A percentile compares a stretch with the other conserved stretches of the same genome.
Conservation (phyloP, 768 basidiomycete species). For the Tephrocybe sp. region DNA sequence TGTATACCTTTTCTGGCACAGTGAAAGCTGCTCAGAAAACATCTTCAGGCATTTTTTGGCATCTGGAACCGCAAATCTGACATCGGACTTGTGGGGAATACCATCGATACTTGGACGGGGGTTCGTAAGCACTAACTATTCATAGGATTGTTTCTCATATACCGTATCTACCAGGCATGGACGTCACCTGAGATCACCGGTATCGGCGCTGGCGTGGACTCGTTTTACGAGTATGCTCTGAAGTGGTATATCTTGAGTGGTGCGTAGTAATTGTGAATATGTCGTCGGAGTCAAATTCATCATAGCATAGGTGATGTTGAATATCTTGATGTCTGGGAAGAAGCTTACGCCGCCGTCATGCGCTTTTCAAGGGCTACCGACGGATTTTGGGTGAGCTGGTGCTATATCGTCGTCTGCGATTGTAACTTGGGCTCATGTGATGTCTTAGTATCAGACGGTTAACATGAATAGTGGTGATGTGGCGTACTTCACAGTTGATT, state of each 20-base stretch:
- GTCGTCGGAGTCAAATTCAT: neutral
- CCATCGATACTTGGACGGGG: constrained; percentile 79
- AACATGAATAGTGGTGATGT: constrained; percentile 77
- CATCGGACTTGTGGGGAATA: constrained; percentile 87
- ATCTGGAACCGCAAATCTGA: constrained; percentile 90
- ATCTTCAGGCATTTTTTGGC: constrained; percentile 74
- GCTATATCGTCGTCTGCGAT: neutral
- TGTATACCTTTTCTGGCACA: neutral
- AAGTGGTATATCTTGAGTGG: constrained; percentile 92
- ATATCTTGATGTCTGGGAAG: constrained; percentile 84
- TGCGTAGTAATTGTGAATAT: constrained; percentile 23
- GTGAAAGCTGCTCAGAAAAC: neutral
- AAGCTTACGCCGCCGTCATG: constrained; percentile 84
- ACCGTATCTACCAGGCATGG: constrained; percentile 65
- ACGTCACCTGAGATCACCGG: constrained; percentile 71
- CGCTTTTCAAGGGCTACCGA: constrained; percentile 78
- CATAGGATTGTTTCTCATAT: neutral
- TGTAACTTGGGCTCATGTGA: neutral
- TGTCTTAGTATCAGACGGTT: constrained; percentile 81
- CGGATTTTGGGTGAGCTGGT: constrained; percentile 76
- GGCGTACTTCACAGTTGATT: constrained; percentile 83
- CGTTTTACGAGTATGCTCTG: constrained; percentile 92
- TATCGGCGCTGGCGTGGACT: constrained; percentile 94
- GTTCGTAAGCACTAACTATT: constrained; percentile 40
- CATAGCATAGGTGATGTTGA: constrained; percentile 61